Conservation (phyloP, 345 rosid genomes). For the Bretschneidera sinensis region DNA sequence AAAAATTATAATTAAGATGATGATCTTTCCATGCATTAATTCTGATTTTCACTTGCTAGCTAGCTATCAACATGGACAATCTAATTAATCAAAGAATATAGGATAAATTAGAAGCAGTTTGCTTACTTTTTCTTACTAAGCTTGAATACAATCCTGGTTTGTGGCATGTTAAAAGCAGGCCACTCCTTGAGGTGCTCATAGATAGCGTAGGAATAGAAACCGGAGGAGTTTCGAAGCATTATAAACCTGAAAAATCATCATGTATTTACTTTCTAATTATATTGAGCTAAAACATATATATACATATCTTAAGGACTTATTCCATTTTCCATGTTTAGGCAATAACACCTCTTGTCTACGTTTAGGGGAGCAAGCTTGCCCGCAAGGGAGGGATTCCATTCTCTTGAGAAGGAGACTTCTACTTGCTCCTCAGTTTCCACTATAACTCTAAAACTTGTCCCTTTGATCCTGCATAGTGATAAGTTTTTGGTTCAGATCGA, state of each 20-base stretch:
- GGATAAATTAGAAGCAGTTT: no score
- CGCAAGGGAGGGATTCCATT: constrained; percentile 30
- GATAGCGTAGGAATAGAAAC: constrained; percentile 76
- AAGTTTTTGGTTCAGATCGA: not conserved
- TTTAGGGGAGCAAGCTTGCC: constrained; percentile 46
- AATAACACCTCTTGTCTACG: constrained; percentile 49
- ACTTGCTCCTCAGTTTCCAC: constrained; percentile 49
- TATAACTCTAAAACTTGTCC: constrained; percentile 37
- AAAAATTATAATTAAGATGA: no score
- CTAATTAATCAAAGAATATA: no score
- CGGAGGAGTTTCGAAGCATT: constrained; percentile 61
- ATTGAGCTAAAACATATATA: not conserved
- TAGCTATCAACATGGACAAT: no score
- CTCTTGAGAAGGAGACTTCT: constrained; percentile 56
- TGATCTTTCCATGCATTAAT: no score
- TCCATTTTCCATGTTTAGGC: not conserved
- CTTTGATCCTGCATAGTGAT: constrained; percentile 34
- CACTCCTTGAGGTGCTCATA: constrained; percentile 68
- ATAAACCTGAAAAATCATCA: constrained; percentile 44
- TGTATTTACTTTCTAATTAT: no score
- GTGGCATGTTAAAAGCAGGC: constrained; percentile 79
- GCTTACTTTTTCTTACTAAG: constrained; percentile 74
- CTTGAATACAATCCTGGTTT: constrained; percentile 75
- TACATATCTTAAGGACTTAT: not conserved
- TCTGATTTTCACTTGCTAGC: no score